These are phyloP conservation scores for Lodderomyces beijingensis DNA, from an alignment of 1,139 yeast species.

Conservation along the genomic window DNA sequence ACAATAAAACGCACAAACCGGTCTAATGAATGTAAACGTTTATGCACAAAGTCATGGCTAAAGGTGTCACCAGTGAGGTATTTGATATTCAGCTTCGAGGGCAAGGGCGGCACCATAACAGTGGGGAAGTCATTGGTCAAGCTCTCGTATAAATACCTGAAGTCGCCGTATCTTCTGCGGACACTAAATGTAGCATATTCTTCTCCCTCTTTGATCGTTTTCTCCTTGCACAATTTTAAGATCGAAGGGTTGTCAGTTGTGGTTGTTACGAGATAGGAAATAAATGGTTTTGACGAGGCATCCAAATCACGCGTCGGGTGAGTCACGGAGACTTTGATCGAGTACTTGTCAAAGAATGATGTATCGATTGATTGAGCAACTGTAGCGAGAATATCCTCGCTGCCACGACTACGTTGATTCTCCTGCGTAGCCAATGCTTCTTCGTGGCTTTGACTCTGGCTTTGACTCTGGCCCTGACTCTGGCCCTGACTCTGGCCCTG, in stretches of 20 bases:
- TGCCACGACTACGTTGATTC: background rate
- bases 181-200: conserved; percentile 46
- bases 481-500: background rate
- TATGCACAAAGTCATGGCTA: conserved; percentile 72
- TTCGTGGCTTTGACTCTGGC: background rate
- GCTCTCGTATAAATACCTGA: conserved; percentile 71
- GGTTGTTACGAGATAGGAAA: conserved; percentile 77
- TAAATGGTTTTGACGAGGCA: conserved; percentile 76
- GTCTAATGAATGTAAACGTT: conserved; percentile 79
- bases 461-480: background rate
- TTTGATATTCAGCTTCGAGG: conserved; percentile 87
- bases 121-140: conserved; percentile 78
- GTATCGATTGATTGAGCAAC: conserved; percentile 6
- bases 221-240: conserved; percentile 24
- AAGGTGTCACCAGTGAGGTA: conserved; percentile 94
- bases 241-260: conserved; percentile 44
- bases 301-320: conserved; percentile 74
- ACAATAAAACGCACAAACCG: conserved; percentile 72
- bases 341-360: conserved; percentile 19
- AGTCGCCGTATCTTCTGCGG: conserved; percentile 79
- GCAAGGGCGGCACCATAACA: conserved; percentile 85
- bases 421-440: background rate
- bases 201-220: conserved; percentile 10
- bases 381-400: background rate
- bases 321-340: conserved; percentile 46